These are phyloP conservation scores for Hura crepitans DNA, from an alignment of 441 rosid species.

Conservation along the genomic window DNA sequence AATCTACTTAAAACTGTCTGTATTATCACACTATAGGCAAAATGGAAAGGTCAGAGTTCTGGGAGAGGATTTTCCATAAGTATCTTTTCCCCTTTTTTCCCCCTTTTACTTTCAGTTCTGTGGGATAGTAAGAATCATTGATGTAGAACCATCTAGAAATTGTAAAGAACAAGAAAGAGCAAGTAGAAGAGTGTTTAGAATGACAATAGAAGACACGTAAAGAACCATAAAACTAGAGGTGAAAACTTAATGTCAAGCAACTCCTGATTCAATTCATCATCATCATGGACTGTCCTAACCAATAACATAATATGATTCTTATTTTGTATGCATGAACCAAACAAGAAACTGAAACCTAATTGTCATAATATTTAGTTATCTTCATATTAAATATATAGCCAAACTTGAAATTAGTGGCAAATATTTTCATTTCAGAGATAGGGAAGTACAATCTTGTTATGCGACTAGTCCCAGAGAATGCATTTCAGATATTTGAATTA, in stretches of 20 bases:
- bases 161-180: neutral
- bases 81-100: neutral
- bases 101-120: neutral
- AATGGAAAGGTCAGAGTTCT: neutral
- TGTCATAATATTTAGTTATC: neutral
- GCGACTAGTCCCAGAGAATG: neutral
- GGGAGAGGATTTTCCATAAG: neutral
- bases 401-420: neutral
- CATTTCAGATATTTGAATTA: neutral
- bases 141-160: neutral
- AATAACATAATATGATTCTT: neutral
- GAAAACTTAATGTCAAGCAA: neutral
- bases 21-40: neutral
- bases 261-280: neutral
- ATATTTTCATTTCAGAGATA: neutral
- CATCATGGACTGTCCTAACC: neutral
- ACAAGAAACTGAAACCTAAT: neutral
- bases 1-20: neutral
- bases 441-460: neutral
- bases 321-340: neutral
- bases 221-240: neutral
- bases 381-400: neutral
- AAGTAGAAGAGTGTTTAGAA: neutral
- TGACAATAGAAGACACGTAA: neutral
- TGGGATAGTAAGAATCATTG: neutral